These are phyloP conservation scores for Penicillium fuscoglaucum DNA, from an alignment of 2,329 filamentous ascomycete species.

Conservation along the genomic window DNA sequence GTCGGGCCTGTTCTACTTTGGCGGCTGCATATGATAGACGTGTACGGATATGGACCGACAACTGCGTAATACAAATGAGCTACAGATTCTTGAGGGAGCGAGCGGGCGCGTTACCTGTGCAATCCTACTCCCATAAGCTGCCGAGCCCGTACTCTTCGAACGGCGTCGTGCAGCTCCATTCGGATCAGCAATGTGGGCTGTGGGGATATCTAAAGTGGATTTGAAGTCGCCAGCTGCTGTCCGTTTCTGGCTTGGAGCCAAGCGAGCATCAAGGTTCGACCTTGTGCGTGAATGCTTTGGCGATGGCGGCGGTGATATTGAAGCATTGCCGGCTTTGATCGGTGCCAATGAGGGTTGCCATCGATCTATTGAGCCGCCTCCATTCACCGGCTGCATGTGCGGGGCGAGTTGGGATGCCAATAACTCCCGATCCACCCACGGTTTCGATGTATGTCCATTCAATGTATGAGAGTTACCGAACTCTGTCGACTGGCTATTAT, in stretches of 20 bases:
- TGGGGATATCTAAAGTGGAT: slow-evolving; percentile 32
- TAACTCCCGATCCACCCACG: slow-evolving; percentile 8
- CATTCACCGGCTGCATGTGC: slow-evolving; percentile 9
- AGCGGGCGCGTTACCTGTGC: slow-evolving; percentile 64
- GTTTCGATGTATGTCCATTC: slow-evolving; percentile 10
- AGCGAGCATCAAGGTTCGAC: slow-evolving; percentile 8
- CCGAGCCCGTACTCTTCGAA: slow-evolving; percentile 69
- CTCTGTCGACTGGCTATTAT: slow-evolving; percentile 11
- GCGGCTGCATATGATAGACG: slow-evolving; percentile 90
- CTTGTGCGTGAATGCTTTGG: slow-evolving; percentile 4
- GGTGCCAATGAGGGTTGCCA: slow-evolving; percentile 12
- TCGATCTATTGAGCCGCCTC: slow-evolving; percentile 8
- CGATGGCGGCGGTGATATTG: slow-evolving; percentile 14
- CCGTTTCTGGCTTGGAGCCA: slow-evolving; percentile 61
- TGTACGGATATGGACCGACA: slow-evolving; percentile 76
- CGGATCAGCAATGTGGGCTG: slow-evolving; percentile 32
- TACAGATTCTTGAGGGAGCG: not conserved
- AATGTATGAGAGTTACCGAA: slow-evolving; percentile 10
- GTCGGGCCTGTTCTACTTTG: slow-evolving; percentile 89
- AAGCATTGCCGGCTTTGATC: slow-evolving; percentile 18
- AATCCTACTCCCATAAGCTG: slow-evolving; percentile 68
- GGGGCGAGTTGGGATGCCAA: slow-evolving; percentile 10
- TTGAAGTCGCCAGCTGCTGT: slow-evolving; percentile 76
- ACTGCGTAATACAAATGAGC: slow-evolving; percentile 48
- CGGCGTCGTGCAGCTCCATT: slow-evolving; percentile 51